These are phyloP conservation scores for Colletotrichum sublineola DNA, from an alignment of 2,329 filamentous ascomycete species.

Conservation along the genomic window DNA sequence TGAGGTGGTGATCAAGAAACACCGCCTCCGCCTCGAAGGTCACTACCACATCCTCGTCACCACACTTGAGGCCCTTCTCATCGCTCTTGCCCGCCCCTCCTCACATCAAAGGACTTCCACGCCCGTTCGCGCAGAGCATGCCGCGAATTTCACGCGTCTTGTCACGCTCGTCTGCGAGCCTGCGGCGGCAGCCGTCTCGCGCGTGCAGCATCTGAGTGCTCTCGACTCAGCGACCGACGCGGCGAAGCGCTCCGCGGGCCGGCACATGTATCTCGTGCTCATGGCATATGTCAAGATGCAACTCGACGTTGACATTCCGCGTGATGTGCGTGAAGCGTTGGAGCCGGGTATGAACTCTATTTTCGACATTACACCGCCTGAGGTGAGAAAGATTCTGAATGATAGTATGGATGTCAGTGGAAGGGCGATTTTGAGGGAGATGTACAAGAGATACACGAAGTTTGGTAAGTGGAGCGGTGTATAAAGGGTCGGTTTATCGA, in stretches of 20 bases:
- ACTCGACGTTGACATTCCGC: slow-evolving; percentile 66
- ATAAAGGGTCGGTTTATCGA: slow-evolving; percentile 46
- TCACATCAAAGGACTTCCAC: slow-evolving; percentile 15
- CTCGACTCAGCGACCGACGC: slow-evolving; percentile 72
- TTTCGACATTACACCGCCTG: slow-evolving; percentile 69
- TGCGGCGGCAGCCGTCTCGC: slow-evolving; percentile 67
- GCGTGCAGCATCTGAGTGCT: slow-evolving; percentile 56
- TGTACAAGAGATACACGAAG: slow-evolving; percentile 71
- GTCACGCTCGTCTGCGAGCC: slow-evolving; percentile 72
- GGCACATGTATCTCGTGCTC: slow-evolving; percentile 72
- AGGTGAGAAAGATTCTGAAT: slow-evolving; percentile 68
- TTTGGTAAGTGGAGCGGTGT: slow-evolving; percentile 76
- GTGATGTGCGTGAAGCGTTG: slow-evolving; percentile 66
- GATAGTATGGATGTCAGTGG: slow-evolving; percentile 72
- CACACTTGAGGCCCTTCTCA: slow-evolving; percentile 68
- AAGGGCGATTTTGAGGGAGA: slow-evolving; percentile 68
- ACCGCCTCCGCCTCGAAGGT: slow-evolving; percentile 71
- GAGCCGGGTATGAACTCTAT: slow-evolving; percentile 71
- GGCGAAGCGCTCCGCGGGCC: slow-evolving; percentile 71
- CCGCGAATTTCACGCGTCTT: slow-evolving; percentile 66
- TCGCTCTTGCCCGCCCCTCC: slow-evolving; percentile 61
- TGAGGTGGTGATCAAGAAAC: slow-evolving; percentile 69
- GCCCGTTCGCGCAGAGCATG: slow-evolving; percentile 56
- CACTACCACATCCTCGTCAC: slow-evolving; percentile 71
- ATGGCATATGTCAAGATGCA: slow-evolving; percentile 73